Conservation (phyloP, 225 moss, liverwort and hornwort genomes). For the Marchantia polymorpha region DNA sequence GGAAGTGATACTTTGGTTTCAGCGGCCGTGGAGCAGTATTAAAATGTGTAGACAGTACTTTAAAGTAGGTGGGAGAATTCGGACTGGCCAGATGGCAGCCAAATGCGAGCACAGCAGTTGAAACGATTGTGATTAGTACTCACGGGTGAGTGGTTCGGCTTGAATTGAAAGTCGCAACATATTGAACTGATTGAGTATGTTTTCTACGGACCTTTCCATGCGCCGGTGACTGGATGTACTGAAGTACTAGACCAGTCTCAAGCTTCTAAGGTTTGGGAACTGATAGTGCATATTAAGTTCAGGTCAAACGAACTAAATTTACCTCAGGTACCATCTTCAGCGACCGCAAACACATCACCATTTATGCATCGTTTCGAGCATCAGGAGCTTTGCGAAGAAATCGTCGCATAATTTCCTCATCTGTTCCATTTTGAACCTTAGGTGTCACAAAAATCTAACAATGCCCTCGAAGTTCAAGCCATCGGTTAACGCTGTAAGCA, state of each 20-base stretch:
- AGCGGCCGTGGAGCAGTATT: not conserved
- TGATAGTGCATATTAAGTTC: no score
- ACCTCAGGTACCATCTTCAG: not conserved
- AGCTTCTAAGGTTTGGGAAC: no score
- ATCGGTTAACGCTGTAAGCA: not conserved
- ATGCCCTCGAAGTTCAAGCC: not conserved
- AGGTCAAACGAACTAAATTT: no score
- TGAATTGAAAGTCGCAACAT: not conserved
- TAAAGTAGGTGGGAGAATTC: slow-evolving; percentile 57
- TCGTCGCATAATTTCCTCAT: not conserved
- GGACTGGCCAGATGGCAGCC: slow-evolving; percentile 73
- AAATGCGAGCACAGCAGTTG: slow-evolving; percentile 60
- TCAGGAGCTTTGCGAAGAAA: not conserved
- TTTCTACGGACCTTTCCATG: not conserved
- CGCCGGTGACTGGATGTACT: not conserved
- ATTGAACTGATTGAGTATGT: not conserved
- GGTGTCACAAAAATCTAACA: not conserved
- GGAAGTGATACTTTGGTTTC: no score
- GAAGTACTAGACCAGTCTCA: no score
- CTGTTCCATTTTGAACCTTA: not conserved
- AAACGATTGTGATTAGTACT: slow-evolving; percentile 78
- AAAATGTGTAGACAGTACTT: not conserved
- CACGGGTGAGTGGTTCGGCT: slow-evolving; percentile 45
- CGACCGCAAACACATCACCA: no score
- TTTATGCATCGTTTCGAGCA: not conserved